Conservation (phyloP, 176 grass and related monocot genomes). For the Raddia distichophylla region DNA sequence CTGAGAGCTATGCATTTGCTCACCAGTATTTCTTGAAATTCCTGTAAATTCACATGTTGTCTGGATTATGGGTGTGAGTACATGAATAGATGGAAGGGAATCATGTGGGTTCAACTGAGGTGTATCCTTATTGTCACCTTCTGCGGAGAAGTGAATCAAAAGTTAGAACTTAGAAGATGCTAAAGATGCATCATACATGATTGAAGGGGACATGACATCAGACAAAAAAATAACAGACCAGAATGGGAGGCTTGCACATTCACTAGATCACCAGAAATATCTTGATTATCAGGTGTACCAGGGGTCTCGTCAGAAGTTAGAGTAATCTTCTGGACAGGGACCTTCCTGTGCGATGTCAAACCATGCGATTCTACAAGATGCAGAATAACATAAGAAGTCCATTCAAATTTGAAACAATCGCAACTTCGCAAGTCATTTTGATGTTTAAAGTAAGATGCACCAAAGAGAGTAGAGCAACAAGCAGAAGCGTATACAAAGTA, state of each 20-base stretch:
- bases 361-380: constrained; percentile 53
- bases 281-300: constrained; percentile 43
- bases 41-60: constrained; percentile 49
- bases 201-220: neutral
- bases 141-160: constrained; percentile 37
- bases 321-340: constrained; percentile 41
- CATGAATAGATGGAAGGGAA: constrained; percentile 34
- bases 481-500: neutral
- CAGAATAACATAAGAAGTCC: constrained; percentile 35
- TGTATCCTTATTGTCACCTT: constrained; percentile 36
- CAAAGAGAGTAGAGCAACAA: constrained; percentile 17
- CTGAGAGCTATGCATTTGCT: constrained; percentile 30
- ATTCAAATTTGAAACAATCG: constrained; percentile 8
- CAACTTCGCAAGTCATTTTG: constrained; percentile 20
- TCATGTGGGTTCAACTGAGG: constrained; percentile 41
- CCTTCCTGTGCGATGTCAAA: constrained; percentile 33
- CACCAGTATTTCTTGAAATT: constrained; percentile 70
- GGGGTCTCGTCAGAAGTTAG: constrained; percentile 30
- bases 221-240: constrained; percentile 53
- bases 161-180: constrained; percentile 49
- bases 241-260: constrained; percentile 45
- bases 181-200: constrained; percentile 20
- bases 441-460: constrained; percentile 30
- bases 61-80: constrained; percentile 61
- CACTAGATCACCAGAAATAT: constrained; percentile 41